Base-by-base conservation (phyloP, 495 filamentous ascomycete species). In the Beverwykella pulmonaria region DNA sequence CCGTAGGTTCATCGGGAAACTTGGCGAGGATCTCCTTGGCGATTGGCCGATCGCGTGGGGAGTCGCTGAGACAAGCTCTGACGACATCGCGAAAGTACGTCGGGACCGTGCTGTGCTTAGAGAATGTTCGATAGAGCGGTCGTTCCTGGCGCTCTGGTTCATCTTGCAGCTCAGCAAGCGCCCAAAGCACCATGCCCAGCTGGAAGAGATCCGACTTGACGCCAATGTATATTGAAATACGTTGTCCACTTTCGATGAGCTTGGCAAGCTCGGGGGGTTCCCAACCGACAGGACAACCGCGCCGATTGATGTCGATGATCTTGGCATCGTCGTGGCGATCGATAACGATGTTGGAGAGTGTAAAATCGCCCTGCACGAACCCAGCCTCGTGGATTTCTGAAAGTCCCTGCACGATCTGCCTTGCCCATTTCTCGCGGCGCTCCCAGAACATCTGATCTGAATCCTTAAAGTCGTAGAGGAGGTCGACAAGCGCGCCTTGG, bases 301-400 rank as follows among this genome's bases (percentile, higher is more conserved):
- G 82, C 29, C 94, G 84, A 76, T 98, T 98, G 82, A 98, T 98
- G 78, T 98, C 94, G 75, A 98, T 98, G 66, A 98, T 98, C 67
- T 93, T 90, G 15, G 94, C 95, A 72, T 97, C 84, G 75, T 92
- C 86, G 36, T 90, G 74, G 1, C 81, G 82, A 72, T 98, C 91
- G 70, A 98, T 89, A 65, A 98, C 94, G 61, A 98, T 97, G 72
- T 98, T 98, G 2, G 93, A 96, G 10, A 98, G 81, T 0, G 94
- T 98, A 65, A 98, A 97, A 69, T 98, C 94, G 14, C 94, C 94
- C 72, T 98, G 94, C 26, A 98, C 94, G 74, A 97, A 98, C 34
- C 94, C 95, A 22, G 91, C 88, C 72, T 97, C 95, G 66, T 98
- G 94, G 34, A 98, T 93, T 69, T 97, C 92, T 14, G 90, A 87